Evolutionary conservation across 257 asterid genomes (phyloP).

Genomic region (Nicotiana benthamiana): DNA sequence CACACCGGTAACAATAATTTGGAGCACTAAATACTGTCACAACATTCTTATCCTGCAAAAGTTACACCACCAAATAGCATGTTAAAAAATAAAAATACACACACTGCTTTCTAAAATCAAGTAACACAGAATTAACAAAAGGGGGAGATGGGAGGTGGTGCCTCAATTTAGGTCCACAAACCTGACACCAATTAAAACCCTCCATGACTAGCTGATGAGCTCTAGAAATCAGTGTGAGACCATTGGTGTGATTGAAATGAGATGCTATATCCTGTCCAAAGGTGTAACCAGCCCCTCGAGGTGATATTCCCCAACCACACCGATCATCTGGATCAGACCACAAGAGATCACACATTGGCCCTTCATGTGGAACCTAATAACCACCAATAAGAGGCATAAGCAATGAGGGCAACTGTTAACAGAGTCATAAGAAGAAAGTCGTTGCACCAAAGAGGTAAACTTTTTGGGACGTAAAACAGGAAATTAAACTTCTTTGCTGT

Average conservation of each 20-base stretch:
- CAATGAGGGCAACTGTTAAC: not conserved
- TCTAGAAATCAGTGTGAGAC: constrained; percentile 16
- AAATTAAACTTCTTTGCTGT: not conserved
- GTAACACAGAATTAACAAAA: not conserved
- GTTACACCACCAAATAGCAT: not conserved
- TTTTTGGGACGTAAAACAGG: not conserved
- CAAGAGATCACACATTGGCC: constrained; percentile 94
- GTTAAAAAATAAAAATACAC: not conserved
- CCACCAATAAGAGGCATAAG: constrained; percentile 5
- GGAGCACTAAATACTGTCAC: constrained; percentile 96
- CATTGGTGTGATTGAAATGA: constrained; percentile 20
- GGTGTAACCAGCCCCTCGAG: constrained; percentile 96
- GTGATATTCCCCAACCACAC: constrained; percentile 98
- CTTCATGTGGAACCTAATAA: constrained; percentile 87
- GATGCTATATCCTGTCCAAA: constrained; percentile 19
- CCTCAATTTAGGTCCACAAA: not conserved
- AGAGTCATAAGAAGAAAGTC: not conserved
- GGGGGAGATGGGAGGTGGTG: not conserved
- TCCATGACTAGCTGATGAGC: constrained; percentile 22
- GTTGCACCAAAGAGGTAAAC: not conserved
- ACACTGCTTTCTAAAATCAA: not conserved
- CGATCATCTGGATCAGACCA: constrained; percentile 99
- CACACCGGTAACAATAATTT: constrained; percentile 94
- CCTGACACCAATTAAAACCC: constrained; percentile 19
- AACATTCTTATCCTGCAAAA: constrained; percentile 81